Evolutionary conservation across 176 grass and related monocot species (phyloP).

Genomic region (Phoenix roebelenii): DNA sequence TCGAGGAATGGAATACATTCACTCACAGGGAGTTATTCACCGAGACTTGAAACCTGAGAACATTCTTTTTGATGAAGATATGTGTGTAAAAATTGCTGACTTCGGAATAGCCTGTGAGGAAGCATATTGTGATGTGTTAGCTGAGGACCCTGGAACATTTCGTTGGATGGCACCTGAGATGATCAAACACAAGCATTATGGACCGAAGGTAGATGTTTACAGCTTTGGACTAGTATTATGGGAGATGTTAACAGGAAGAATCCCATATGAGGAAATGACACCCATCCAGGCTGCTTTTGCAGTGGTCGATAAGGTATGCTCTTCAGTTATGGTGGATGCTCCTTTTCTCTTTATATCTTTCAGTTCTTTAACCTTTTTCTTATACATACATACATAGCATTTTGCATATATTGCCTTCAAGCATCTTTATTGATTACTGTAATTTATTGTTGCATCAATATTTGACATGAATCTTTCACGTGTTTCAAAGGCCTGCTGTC

Average conservation of each 20-base stretch:
- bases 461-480: no score
- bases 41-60: constrained; percentile 96
- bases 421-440: no score
- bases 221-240: constrained; percentile 87
- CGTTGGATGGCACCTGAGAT: constrained; percentile 99
- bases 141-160: constrained; percentile 78
- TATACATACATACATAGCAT: no score
- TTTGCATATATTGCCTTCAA: neutral
- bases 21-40: constrained; percentile 82
- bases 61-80: constrained; percentile 80
- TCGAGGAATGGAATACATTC: constrained; percentile 78
- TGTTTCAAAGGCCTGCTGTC: no score
- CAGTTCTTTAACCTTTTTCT: no score
- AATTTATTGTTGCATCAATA: no score
- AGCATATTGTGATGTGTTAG: constrained; percentile 39
- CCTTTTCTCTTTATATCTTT: no score
- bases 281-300: constrained; percentile 87
- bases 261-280: constrained; percentile 84
- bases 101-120: constrained; percentile 92
- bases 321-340: no score
- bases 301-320: constrained; percentile 76
- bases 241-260: constrained; percentile 69
- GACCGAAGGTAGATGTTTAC: constrained; percentile 80
- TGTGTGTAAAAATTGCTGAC: constrained; percentile 69
- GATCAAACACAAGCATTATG: constrained; percentile 69